Base-by-base conservation (phyloP, 192 early-diverging fungal species). In the Mortierella hygrophila region DNA sequence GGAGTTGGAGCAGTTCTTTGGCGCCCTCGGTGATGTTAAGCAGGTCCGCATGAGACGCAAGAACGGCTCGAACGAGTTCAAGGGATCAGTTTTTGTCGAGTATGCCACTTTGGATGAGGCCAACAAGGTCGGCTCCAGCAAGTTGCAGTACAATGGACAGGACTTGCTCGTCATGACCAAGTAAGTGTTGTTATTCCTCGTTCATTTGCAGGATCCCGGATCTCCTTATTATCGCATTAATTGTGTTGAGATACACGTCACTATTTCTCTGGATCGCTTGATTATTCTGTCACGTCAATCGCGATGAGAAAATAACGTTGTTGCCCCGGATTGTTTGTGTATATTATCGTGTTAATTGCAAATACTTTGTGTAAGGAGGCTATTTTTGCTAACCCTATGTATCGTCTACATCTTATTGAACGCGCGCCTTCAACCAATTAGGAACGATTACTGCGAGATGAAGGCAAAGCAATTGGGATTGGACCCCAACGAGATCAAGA, bases 31-130 rank as follows among this genome's bases (percentile, higher is more conserved):
- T 21, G 88, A 91, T 76, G 90, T 91, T 35, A 76, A 89, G 54
- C 73, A 85, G 77, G 80, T 91, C 16, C 87, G 81, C 47, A 80
- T 80, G 72, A 81, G 78, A 65, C 72, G 74, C 41, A 74, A 85
- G 42, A 52, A 70, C n/a, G 46, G 55, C 26, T 70, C 63, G 8
- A 44, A 49, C 4, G 42, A 13, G 40, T 88, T 77, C 78, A 78
- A 92, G 90, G 91, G 90, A 46, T 88, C 86, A 4, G 91, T 89
- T n/a, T 92, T 89, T 85, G 82, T 93, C 38, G 90, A 93, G 80
- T 93, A 89, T 63, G 75, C 85, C 15, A 78, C 82, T 29, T 78
- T 85, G 57, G 90, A 92, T 42, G 90, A 90, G 55, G 88, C 91
- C 60, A 89, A 90, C 49, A 90, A 89, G 86, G 83, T 88, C 41